Conservation (phyloP, 2,329 filamentous ascomycete species). For the Fusarium lyarnte region DNA sequence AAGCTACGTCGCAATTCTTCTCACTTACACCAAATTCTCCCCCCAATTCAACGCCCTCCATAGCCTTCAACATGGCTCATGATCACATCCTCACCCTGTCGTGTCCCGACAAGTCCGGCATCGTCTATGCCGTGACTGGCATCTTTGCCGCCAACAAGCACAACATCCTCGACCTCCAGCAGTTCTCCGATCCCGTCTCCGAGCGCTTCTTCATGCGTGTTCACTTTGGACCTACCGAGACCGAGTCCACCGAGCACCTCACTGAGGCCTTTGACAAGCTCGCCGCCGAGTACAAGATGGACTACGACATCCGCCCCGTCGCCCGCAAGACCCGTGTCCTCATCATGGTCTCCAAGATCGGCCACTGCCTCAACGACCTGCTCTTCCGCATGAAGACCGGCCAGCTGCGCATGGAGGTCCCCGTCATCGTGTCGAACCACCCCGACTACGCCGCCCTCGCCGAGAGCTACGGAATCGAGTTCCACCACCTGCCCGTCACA, state of each 20-base stretch:
- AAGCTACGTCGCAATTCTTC: slow-evolving; percentile 6
- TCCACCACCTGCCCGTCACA: slow-evolving; percentile 82
- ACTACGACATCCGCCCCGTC: slow-evolving; percentile 75
- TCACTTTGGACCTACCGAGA: slow-evolving; percentile 74
- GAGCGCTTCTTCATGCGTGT: slow-evolving; percentile 89
- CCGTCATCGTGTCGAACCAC: slow-evolving; percentile 85
- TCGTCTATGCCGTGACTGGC: slow-evolving; percentile 85
- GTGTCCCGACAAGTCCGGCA: slow-evolving; percentile 85
- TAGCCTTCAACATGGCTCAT: slow-evolving; percentile 51
- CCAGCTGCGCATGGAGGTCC: slow-evolving; percentile 79
- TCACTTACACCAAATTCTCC: background rate
- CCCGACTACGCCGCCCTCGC: slow-evolving; percentile 76
- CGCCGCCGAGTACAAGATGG: slow-evolving; percentile 71
- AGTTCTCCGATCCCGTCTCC: slow-evolving; percentile 80
- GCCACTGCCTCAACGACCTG: slow-evolving; percentile 85
- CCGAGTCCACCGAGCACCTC: slow-evolving; percentile 60
- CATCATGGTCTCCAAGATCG: slow-evolving; percentile 92
- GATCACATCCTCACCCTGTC: slow-evolving; percentile 83
- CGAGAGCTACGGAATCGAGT: slow-evolving; percentile 78
- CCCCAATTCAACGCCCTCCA: background rate
- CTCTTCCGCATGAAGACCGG: slow-evolving; percentile 80
- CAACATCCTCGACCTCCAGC: slow-evolving; percentile 86
- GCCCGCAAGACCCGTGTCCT: slow-evolving; percentile 77
- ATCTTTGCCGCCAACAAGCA: slow-evolving; percentile 77
- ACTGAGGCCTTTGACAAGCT: slow-evolving; percentile 66